Conservation (phyloP, 139 green algal genomes). For the Volvox africanus region DNA sequence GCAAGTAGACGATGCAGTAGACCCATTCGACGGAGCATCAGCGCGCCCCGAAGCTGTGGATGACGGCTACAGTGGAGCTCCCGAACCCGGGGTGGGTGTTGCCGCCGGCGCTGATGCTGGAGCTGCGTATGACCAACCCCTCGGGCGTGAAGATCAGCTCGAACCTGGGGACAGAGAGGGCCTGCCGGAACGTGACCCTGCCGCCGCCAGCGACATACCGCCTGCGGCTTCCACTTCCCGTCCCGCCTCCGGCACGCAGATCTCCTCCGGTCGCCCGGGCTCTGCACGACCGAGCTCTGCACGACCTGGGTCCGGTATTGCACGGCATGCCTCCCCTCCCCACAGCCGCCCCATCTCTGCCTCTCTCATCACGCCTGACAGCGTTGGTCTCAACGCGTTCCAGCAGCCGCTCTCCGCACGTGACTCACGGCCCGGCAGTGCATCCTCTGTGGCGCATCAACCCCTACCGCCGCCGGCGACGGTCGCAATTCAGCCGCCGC, state of each 20-base stretch:
- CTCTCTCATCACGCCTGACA: constrained; percentile 20
- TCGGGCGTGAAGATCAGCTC: background rate
- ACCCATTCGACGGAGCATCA: no score
- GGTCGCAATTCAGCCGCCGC: background rate
- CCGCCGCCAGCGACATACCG: background rate
- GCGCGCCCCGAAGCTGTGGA: background rate
- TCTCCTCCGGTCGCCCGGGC: background rate
- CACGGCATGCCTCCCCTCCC: background rate
- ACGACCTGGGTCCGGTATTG: background rate
- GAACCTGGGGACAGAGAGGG: background rate
- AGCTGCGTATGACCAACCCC: background rate
- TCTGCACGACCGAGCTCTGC: constrained; percentile 5
- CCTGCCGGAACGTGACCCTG: background rate
- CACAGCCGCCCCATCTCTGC: constrained; percentile 18
- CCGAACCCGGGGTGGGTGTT: background rate
- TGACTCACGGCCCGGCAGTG: background rate
- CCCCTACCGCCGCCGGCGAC: background rate
- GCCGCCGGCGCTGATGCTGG: background rate
- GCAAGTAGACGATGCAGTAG: background rate
- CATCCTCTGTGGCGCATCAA: background rate
- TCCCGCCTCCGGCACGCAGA: background rate
- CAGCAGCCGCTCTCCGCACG: background rate
- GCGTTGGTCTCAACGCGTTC: background rate
- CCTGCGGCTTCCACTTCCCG: constrained; percentile 33
- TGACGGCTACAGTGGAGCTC: background rate